Base-by-base conservation (phyloP, 495 filamentous ascomycete genomes). In the Penicillium paradoxum region DNA sequence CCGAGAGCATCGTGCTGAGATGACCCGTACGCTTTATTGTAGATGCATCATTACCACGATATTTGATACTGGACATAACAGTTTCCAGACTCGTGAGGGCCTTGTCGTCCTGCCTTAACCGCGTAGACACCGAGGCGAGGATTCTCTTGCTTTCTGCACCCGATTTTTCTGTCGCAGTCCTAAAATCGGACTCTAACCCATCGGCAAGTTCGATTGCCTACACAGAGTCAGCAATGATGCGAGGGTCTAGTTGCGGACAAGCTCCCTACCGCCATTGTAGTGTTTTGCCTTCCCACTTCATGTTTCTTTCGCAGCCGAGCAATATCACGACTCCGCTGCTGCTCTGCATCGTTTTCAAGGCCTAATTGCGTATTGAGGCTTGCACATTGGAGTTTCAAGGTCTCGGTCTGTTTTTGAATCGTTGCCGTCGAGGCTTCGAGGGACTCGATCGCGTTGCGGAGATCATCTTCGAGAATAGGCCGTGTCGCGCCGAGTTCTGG, bases 31-130 rank as follows among this genome's bases (percentile, higher is more conserved):
- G 66, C 38, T 67, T 67, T 19, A 66, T 54, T 1, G 60, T 60
- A 7, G 58, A 59, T 10, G 59, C 67, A 58, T 72, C 65, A 29
- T 64, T 63, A 4, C 54, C 58, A 34, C 60, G 63, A 15, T 55
- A 62, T 27, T 70, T 63, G 29, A 67, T 54, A 4, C 62, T 63
- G 0, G 66, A 52, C 27, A 64, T 57, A 38, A 70, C 41, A 4
- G 46, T 57, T 44, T 75, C 70, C 18, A 73, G 34, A 7, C 46
- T 41, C 6, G 53, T 56, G 10, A 77, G 62, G 4, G 55, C 33
- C 47, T 58, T 66, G 51, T 77, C 74, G 25, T 77, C 72, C 10
- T 69, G 65, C 56, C 70, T 74, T 13, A 77, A 44, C 46, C 61
- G 66, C 6, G 63, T 50, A 24, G 70, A 64, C 48, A 75, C 42